Conservation (phyloP, 331 rosid genomes). For the Ulmus americana region DNA sequence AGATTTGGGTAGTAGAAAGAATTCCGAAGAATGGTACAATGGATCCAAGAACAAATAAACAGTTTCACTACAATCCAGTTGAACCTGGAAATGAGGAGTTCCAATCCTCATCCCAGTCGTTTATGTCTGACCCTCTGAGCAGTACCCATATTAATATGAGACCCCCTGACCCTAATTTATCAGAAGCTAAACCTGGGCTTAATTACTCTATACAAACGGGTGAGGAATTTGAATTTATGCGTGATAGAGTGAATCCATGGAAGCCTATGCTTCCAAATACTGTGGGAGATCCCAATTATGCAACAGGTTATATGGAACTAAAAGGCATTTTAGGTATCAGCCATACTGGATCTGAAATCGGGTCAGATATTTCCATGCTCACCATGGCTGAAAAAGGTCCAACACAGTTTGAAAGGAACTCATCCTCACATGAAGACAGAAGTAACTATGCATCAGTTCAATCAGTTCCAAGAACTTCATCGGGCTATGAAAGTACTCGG, state of each 20-base stretch:
- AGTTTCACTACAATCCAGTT: slow-evolving; percentile 47
- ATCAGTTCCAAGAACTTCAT: slow-evolving; percentile 39
- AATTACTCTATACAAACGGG: slow-evolving; percentile 94
- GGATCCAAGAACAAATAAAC: slow-evolving; percentile 40
- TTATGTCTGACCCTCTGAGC: slow-evolving; percentile 41
- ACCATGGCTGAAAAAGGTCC: slow-evolving; percentile 48
- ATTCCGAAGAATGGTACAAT: slow-evolving; percentile 34
- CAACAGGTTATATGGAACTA: slow-evolving; percentile 50
- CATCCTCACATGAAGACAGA: slow-evolving; percentile 44
- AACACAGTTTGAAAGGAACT: slow-evolving; percentile 46
- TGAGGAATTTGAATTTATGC: slow-evolving; percentile 95
- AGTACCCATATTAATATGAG: slow-evolving; percentile 42
- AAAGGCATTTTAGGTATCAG: slow-evolving; percentile 58
- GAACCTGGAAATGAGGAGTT: slow-evolving; percentile 56
- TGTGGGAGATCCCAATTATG: slow-evolving; percentile 46
- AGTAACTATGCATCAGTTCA: slow-evolving; percentile 55
- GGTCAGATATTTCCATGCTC: slow-evolving; percentile 64
- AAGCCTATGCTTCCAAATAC: slow-evolving; percentile 52
- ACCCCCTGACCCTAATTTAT: slow-evolving; percentile 30
- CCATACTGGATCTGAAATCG: slow-evolving; percentile 56
- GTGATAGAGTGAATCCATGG: slow-evolving; percentile 65
- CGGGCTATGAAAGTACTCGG: slow-evolving; percentile 42
- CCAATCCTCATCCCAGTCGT: slow-evolving; percentile 40
- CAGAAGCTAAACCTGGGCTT: slow-evolving; percentile 63
- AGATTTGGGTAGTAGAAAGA: slow-evolving; percentile 19